Conservation (phyloP, 768 basidiomycete species). For the Serendipita indica region DNA sequence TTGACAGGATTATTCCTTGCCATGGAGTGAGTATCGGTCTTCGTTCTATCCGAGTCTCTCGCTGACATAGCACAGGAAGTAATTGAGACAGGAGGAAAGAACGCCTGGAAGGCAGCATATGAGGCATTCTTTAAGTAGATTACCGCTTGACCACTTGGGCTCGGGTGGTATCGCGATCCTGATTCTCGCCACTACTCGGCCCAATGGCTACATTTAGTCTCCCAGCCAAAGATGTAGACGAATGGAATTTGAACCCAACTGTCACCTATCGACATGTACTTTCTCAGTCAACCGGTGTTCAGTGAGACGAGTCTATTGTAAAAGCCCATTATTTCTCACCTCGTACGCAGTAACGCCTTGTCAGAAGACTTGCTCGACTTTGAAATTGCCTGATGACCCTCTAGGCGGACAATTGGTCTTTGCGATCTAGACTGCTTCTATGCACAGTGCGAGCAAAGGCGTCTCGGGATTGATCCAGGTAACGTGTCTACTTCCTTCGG, state of each 20-base stretch:
- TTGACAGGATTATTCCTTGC: conserved; percentile 59
- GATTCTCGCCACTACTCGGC: not conserved
- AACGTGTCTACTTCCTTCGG: conserved; percentile 20
- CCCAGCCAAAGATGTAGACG: not conserved
- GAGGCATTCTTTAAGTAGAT: conserved; percentile 18
- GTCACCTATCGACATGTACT: conserved; percentile 73
- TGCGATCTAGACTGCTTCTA: conserved; percentile 70
- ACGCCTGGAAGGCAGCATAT: conserved; percentile 37
- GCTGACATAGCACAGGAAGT: conserved; percentile 31
- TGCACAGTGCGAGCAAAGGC: conserved; percentile 70
- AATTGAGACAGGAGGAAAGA: conserved; percentile 45
- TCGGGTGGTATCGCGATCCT: not conserved
- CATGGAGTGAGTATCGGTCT: conserved; percentile 35
- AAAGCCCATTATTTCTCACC: not conserved
- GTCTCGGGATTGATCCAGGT: conserved; percentile 44
- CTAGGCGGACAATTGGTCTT: conserved; percentile 41
- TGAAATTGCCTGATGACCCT: not conserved
- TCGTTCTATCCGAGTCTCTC: conserved; percentile 15
- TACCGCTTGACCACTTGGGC: too few species aligned
- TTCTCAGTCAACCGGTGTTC: conserved; percentile 49
- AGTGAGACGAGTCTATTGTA: conserved; percentile 20
- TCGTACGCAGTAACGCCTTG: conserved; percentile 38
- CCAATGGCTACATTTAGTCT: not conserved
- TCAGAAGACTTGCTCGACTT: conserved; percentile 32
- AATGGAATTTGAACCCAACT: conserved; percentile 38